Evolutionary conservation across 1,139 yeast species (phyloP).

Genomic region (Petasospora rhodanensis): DNA sequence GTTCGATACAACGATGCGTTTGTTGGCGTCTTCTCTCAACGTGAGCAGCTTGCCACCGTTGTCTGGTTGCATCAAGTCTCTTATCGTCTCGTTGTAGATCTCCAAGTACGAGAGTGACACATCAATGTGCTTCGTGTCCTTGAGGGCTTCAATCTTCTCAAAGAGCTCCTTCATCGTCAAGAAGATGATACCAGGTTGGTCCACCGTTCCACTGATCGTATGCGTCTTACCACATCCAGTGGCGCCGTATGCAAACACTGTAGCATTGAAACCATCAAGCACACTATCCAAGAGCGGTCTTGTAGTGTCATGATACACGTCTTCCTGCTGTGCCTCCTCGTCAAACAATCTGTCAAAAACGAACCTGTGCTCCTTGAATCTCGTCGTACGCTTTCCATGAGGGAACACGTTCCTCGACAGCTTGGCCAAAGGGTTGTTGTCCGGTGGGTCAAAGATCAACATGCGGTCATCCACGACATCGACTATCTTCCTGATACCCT

Average conservation of each 20-base stretch:
- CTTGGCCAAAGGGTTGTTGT: slow-evolving; percentile 58
- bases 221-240: slow-evolving; percentile 98
- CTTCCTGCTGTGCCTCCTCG: slow-evolving; percentile 55
- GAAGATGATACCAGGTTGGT: slow-evolving; percentile 76
- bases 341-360: slow-evolving; percentile 81
- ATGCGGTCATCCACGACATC: slow-evolving; percentile 84
- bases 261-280: slow-evolving; percentile 81
- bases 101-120: slow-evolving; percentile 73
- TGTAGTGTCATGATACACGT: slow-evolving; percentile 65
- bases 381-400: slow-evolving; percentile 32
- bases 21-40: slow-evolving; percentile 67
- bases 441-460: slow-evolving; percentile 88
- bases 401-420: slow-evolving; percentile 55
- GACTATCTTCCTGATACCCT: slow-evolving; percentile 65
- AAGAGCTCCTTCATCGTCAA: slow-evolving; percentile 76
- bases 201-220: slow-evolving; percentile 75
- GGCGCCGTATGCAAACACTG: slow-evolving; percentile 96
- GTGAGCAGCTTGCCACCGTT: slow-evolving; percentile 39
- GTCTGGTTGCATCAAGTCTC: slow-evolving; percentile 66
- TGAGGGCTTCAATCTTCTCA: slow-evolving; percentile 47
- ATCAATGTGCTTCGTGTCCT: slow-evolving; percentile 55
- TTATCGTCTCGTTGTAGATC: slow-evolving; percentile 83
- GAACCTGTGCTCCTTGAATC: slow-evolving; percentile 73
- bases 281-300: slow-evolving; percentile 69
- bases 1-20: slow-evolving; percentile 70